Conservation (phyloP, 208 protist genomes). For the Angomonas deanei region DNA sequence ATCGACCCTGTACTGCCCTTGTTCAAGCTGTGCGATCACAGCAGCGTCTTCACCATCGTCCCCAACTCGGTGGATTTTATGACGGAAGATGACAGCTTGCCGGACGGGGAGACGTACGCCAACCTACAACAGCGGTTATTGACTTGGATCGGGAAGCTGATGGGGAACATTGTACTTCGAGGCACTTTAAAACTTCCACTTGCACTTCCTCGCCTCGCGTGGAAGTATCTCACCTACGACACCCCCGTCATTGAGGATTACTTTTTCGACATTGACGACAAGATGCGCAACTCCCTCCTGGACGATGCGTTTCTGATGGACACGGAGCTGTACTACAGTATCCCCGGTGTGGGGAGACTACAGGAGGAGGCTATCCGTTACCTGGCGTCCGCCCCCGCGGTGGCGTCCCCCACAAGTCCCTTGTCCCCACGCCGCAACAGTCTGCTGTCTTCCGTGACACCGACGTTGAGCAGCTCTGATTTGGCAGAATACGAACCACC, state of each 20-base stretch:
- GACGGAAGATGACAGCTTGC: slow-evolving; percentile 17
- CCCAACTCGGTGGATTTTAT: slow-evolving; percentile 72
- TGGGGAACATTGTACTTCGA: slow-evolving; percentile 81
- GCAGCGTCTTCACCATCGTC: slow-evolving; percentile 74
- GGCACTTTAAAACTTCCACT: slow-evolving; percentile 71
- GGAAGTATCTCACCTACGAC: slow-evolving; percentile 83
- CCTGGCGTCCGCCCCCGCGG: not conserved
- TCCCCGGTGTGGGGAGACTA: slow-evolving; percentile 23
- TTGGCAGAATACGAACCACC: no score
- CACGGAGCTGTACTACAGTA: slow-evolving; percentile 51
- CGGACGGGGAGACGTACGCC: slow-evolving; percentile 30
- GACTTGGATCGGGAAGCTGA: slow-evolving; percentile 79
- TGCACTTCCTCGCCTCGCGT: slow-evolving; percentile 69
- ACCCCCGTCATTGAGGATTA: slow-evolving; percentile 71
- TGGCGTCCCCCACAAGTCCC: not conserved
- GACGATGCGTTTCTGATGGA: slow-evolving; percentile 77
- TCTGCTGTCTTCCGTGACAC: not conserved
- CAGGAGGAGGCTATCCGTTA: not conserved
- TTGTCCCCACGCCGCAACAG: not conserved
- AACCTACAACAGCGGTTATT: slow-evolving; percentile 38
- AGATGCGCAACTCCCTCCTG: slow-evolving; percentile 49
- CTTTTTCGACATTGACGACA: slow-evolving; percentile 80
- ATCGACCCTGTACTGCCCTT: slow-evolving; percentile 71
- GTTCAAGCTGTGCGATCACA: slow-evolving; percentile 73
- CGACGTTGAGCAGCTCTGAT: not conserved